Base-by-base conservation (phyloP, 2,329 filamentous ascomycete genomes). In the Beauveria australis region DNA sequence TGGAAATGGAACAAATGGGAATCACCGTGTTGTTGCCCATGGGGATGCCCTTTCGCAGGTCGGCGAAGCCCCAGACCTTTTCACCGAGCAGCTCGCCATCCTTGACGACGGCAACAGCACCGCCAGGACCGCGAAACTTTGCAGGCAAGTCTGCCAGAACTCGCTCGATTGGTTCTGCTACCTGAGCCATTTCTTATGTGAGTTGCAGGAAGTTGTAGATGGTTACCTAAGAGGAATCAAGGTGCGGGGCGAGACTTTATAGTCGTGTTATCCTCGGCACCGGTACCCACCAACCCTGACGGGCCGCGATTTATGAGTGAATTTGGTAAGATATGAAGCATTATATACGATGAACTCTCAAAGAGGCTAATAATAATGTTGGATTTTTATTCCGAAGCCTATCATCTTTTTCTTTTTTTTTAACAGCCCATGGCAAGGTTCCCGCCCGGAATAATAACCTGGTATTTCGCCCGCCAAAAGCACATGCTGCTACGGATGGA, bases 1-100 rank as follows among this genome's bases (percentile, higher is more conserved):
- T 79, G 2, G 75, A 56, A 62, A 78, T 79, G 6, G 76, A 78
- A 64, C 77, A 79, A 60, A 79, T 78, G 12, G 76, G 76, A 22
- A 79, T 63, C 10, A 70, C 68, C 1, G 71, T 77, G 5, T 72
- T 61, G 5, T 71, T 47, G 0, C 68, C 71, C 63, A 79, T 68
- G 5, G 68, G 70, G 24, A 74, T 71, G 5, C 71, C 70, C 9
- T 64, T 53, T n/a, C 75, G 69, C 22, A 78, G 59, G 65, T 79
- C 70, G 22, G 76, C 75, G 56, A 72, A 78, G 41, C 77, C 77
- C 75, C 76, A 79, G 44, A 70, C 67, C 3, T 71, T 71, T 52
- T 74, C 67, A 24, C 69, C 72, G 43, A 75, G 61, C 26, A 76
- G 63, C 46, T 77, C 63, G 63, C 76, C 76, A 72, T 78, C 68